Evolutionary conservation across 192 early-diverging fungal genomes (phyloP), one percentile per base, ranked within the genome.

Genomic region (Spinellus fusiger): DNA sequence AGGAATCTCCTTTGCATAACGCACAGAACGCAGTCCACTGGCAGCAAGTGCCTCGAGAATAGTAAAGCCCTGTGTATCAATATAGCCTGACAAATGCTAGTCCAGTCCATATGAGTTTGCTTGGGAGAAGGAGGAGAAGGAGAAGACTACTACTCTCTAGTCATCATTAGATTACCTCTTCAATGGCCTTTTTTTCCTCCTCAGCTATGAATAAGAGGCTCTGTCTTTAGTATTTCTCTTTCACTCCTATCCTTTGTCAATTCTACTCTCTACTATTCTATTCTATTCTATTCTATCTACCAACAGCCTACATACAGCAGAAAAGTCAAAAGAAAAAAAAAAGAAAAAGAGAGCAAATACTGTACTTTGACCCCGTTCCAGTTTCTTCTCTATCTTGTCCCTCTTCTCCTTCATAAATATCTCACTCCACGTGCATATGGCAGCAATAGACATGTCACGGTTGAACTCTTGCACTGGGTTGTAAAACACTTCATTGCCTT

Each of bases 391-490:
- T 22, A 65, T 69, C 38, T 74, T 78, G 34, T 75, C 74, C n/a
- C 62, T 61, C 54, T 86, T 79, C 50, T 85, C 89, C 59, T 89
- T 78, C 18, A 75, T 79, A 59, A 72, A 80, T 31, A 93, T 82
- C 51, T 92, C 83, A 64, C 83, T 85, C 95, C 94, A 99, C 0
- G 88, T 88, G 57, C 84, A 89, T 68, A 99, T 98, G 20, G 91
- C 93, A 8, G 97, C 95, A 49, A 97, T 90, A 6, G 93, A 97
- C 89, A 94, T 92, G 75, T 98, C 96, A 18, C 95, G 81, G 77
- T 98, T 96, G 79, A 97, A 97, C 68, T 96, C 81, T 76, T 98
- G 95, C 40, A 98, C 92, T 3, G 93, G 92, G 66, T 99, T 99
- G 80, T 99, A 99, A 69, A 99, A 99, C n/a, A 96, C 95, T 54